A percentile compares a stretch with the other conserved stretches of the same genome.
Conservation (phyloP, 1,284 basidiomycete genomes). For the Polyporus tsugae region DNA sequence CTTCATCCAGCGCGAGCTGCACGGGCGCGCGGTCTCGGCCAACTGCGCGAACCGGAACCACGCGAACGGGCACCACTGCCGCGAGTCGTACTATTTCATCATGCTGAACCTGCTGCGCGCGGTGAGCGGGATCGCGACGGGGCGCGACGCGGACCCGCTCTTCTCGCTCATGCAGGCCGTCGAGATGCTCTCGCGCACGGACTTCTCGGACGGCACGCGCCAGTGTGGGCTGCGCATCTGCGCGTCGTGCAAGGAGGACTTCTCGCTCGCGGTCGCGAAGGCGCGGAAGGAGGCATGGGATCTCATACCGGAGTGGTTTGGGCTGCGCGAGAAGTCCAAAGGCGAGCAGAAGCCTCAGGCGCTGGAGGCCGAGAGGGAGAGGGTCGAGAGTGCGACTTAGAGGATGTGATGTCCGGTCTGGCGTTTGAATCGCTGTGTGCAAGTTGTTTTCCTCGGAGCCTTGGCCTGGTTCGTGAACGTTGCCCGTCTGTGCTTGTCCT, state of each 20-base stretch:
- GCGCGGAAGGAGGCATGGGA: conserved; percentile 72
- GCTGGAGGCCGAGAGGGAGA: not conserved
- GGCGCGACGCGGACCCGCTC: conserved; percentile 76
- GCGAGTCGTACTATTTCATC: conserved; percentile 78
- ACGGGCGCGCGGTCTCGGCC: conserved; percentile 53
- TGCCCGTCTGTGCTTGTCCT: not conserved
- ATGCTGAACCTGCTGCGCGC: conserved; percentile 74
- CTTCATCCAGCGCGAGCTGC: conserved; percentile 66
- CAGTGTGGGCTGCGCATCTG: conserved; percentile 69
- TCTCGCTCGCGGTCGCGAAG: conserved; percentile 55
- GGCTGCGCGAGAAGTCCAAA: conserved; percentile 43
- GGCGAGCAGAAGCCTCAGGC: not conserved
- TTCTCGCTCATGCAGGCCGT: conserved; percentile 70
- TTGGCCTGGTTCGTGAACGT: not conserved
- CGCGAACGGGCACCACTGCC: conserved; percentile 50
- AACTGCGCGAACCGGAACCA: conserved; percentile 53
- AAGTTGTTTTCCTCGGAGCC: not conserved
- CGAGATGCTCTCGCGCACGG: conserved; percentile 74
- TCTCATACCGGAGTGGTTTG: conserved; percentile 74
- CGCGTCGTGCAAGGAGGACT: conserved; percentile 66
- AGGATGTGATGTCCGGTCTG: not conserved
- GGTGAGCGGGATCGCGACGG: conserved; percentile 72
- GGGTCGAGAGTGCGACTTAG: not conserved
- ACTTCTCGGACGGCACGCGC: conserved; percentile 69
- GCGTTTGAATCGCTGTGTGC: not conserved